These are phyloP conservation scores for Erodium moschatum DNA, from an alignment of 441 rosid species.

Conservation along the genomic window DNA sequence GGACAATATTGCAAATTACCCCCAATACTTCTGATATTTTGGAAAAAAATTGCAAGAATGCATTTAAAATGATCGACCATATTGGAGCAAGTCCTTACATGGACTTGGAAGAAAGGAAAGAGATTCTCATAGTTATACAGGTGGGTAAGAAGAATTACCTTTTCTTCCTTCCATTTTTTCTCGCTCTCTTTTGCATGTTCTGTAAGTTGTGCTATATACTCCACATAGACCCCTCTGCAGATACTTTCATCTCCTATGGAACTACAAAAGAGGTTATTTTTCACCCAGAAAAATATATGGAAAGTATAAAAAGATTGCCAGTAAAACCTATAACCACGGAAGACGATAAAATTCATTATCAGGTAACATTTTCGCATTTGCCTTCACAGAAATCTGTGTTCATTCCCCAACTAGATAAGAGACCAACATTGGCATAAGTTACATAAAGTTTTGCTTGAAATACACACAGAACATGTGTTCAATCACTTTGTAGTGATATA, in stretches of 20 bases:
- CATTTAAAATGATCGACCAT: neutral
- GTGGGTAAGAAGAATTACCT: slow-evolving; percentile 26
- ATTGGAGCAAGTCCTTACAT: neutral
- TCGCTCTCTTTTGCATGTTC: slow-evolving; percentile 45
- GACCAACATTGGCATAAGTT: too few species aligned
- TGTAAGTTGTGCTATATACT: slow-evolving; percentile 39
- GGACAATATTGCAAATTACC: too few species aligned
- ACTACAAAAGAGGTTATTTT: slow-evolving; percentile 23
- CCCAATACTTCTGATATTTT: neutral
- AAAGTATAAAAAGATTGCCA: neutral
- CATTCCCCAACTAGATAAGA: too few species aligned
- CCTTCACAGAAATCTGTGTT: too few species aligned
- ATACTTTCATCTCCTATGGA: slow-evolving; percentile 48
- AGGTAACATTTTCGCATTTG: too few species aligned
- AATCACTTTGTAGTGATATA: too few species aligned
- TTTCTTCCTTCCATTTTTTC: slow-evolving; percentile 39
- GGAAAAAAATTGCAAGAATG: neutral
- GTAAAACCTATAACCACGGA: neutral
- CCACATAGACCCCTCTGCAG: slow-evolving; percentile 43
- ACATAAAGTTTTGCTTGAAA: too few species aligned
- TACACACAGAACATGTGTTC: too few species aligned
- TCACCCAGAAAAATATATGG: neutral
- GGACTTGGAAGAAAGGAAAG: neutral
- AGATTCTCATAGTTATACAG: neutral
- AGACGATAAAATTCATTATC: neutral